Evolutionary conservation across 805 yeast species (phyloP).

Genomic region (Hanseniaspora lachancei): DNA sequence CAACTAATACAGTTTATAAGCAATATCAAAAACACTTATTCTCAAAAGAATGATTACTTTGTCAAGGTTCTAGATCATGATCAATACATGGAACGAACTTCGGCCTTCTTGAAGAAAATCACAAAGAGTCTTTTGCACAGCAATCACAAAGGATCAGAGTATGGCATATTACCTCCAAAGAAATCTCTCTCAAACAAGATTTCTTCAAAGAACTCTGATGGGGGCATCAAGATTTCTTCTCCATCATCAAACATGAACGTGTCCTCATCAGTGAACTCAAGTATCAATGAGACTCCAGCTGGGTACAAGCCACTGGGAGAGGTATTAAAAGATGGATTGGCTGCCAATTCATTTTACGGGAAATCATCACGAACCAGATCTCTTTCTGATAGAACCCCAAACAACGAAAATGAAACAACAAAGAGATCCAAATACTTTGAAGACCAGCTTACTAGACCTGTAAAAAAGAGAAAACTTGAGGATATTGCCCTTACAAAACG

Average conservation of each 20-base stretch:
- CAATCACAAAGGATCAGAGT: neutral
- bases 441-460: neutral
- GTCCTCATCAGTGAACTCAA: neutral
- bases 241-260: neutral
- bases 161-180: neutral
- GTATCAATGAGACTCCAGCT: neutral
- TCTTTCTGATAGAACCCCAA: neutral
- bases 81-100: neutral
- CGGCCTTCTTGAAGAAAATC: neutral
- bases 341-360: conserved; percentile 1
- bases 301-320: neutral
- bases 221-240: conserved; percentile 4
- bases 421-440: neutral
- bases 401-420: neutral
- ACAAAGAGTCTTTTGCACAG: neutral
- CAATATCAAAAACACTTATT: neutral
- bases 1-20: neutral
- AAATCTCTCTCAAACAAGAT: neutral
- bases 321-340: neutral
- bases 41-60: neutral
- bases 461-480: neutral
- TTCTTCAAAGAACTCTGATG: neutral
- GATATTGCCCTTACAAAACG: neutral
- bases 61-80: neutral
- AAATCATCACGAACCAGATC: neutral